Conservation (phyloP, 768 basidiomycete genomes). For the Leucocoprinus leucothites region DNA sequence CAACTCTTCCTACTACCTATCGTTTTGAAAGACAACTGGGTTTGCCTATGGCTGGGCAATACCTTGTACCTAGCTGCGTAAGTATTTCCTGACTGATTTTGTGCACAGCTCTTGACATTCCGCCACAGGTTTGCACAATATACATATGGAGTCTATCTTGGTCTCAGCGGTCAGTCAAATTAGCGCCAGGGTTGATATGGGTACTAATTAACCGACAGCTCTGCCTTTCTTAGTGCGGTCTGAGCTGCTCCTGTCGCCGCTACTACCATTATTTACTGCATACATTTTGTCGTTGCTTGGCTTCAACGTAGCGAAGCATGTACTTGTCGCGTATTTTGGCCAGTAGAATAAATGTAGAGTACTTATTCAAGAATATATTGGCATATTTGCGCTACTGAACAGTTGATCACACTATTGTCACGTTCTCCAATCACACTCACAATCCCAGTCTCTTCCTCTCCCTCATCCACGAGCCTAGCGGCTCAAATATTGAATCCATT, state of each 20-base stretch:
- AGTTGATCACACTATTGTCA: constrained; percentile 11
- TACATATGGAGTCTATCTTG: constrained; percentile 87
- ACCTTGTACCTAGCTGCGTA: constrained; percentile 88
- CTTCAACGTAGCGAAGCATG: constrained; percentile 85
- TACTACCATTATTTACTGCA: constrained; percentile 81
- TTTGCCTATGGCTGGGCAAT: constrained; percentile 92
- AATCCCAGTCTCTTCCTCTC: constrained; percentile 6
- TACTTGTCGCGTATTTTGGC: constrained; percentile 75
- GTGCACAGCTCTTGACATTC: constrained; percentile 3
- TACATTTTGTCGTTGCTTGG: constrained; percentile 87
- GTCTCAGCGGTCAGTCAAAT: constrained; percentile 63
- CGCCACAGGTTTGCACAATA: constrained; percentile 76
- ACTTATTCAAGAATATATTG: constrained; percentile 8
- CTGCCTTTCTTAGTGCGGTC: constrained; percentile 93
- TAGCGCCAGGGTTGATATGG: background rate
- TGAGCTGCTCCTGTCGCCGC: constrained; percentile 86
- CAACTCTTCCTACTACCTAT: constrained; percentile 86
- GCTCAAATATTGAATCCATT: constrained; percentile 10
- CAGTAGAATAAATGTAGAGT: constrained; percentile 9
- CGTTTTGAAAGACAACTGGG: constrained; percentile 83
- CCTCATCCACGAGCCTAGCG: constrained; percentile 10
- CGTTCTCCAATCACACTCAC: constrained; percentile 7
- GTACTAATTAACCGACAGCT: constrained; percentile 40
- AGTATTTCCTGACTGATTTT: constrained; percentile 21
- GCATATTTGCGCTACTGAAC: constrained; percentile 4